These are phyloP conservation scores for Microcyclosporella mali DNA, from an alignment of 2,329 filamentous ascomycete species.

Conservation along the genomic window DNA sequence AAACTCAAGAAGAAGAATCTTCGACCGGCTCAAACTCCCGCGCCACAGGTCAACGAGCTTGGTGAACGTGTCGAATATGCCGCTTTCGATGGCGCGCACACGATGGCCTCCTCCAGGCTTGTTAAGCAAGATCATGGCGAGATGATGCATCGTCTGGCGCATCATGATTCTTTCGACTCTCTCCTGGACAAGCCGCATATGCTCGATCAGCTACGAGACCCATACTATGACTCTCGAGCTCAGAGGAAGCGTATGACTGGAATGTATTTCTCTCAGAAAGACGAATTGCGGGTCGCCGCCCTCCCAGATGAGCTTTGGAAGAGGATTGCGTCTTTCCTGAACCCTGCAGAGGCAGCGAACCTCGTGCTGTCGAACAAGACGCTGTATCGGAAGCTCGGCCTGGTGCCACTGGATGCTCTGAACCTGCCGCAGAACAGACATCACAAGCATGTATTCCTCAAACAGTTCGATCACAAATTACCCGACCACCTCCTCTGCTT, in stretches of 20 bases:
- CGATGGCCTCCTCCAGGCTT: slow-evolving; percentile 12
- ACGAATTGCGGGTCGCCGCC: slow-evolving; percentile 41
- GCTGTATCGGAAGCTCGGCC: slow-evolving; percentile 40
- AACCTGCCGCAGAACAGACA: slow-evolving; percentile 39
- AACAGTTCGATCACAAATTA: slow-evolving; percentile 45
- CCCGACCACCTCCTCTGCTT: slow-evolving; percentile 56
- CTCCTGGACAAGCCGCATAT: slow-evolving; percentile 21
- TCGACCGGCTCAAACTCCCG: slow-evolving; percentile 6
- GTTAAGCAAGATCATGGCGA: slow-evolving; percentile 31
- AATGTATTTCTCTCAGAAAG: slow-evolving; percentile 15
- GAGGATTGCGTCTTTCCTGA: slow-evolving; percentile 37
- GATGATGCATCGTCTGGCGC: slow-evolving; percentile 34
- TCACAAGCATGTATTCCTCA: slow-evolving; percentile 47
- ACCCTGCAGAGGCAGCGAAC: slow-evolving; percentile 43
- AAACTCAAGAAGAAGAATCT: slow-evolving; percentile 17
- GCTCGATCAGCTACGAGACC: slow-evolving; percentile 18
- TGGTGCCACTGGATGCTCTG: slow-evolving; percentile 36
- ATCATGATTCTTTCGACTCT: slow-evolving; percentile 33
- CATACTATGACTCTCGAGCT: slow-evolving; percentile 11
- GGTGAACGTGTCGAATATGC: slow-evolving; percentile 29
- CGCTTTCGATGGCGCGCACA: slow-evolving; percentile 22
- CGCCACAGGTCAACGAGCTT: slow-evolving; percentile 26
- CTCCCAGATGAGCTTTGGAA: slow-evolving; percentile 45
- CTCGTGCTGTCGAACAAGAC: slow-evolving; percentile 46
- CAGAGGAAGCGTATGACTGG: slow-evolving; percentile 6